Evolutionary conservation across 2,329 filamentous ascomycete genomes (phyloP).

Genomic region (Fusarium vanettenii): DNA sequence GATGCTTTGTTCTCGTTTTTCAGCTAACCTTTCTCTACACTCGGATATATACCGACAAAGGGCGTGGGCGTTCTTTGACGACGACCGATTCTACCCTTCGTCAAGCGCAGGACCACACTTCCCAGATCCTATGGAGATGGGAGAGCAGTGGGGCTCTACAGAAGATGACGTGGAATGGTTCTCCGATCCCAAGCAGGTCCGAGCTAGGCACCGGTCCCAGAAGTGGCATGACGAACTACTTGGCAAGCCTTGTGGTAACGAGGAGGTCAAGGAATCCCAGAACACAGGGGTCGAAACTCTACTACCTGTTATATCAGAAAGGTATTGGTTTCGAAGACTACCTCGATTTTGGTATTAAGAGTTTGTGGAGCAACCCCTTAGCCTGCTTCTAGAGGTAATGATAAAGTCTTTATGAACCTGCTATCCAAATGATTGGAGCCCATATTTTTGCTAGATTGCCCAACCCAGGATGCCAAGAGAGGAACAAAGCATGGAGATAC

Average conservation of each 20-base stretch:
- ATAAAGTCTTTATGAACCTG: background rate
- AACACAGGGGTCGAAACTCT: background rate
- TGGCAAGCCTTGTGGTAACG: background rate
- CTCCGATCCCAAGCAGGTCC: background rate
- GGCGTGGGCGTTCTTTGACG: constrained; percentile 21
- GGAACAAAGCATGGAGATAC: background rate
- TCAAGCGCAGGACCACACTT: background rate
- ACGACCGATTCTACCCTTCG: constrained; percentile 10
- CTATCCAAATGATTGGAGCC: background rate
- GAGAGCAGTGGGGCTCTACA: background rate
- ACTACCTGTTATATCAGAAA: background rate
- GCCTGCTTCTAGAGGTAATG: background rate
- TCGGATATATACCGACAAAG: constrained; percentile 15
- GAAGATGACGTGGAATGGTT: background rate
- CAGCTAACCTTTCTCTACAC: background rate
- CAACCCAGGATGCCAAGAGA: background rate
- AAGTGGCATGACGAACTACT: constrained; percentile 5
- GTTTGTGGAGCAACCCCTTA: background rate
- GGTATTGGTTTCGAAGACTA: background rate
- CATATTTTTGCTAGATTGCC: background rate
- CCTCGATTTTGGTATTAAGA: background rate
- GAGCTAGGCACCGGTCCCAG: constrained; percentile 14
- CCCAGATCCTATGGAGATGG: background rate
- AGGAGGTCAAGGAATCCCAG: background rate
- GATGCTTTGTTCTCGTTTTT: background rate